Evolutionary conservation across 2,329 filamentous ascomycete genomes (phyloP).

Genomic region (Aspergillus proliferans): DNA sequence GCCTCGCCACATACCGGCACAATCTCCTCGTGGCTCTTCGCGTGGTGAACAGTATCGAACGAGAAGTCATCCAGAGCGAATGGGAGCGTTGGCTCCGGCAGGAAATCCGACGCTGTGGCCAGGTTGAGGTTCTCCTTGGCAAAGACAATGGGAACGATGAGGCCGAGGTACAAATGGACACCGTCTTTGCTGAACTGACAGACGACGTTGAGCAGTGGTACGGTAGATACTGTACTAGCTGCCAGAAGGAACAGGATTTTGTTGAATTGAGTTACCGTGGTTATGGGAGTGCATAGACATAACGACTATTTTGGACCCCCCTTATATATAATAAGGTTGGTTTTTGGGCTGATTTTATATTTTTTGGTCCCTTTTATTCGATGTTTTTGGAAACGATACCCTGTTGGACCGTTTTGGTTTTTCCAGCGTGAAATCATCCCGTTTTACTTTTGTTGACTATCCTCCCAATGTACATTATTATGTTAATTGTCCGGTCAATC

Average conservation of each 20-base stretch:
- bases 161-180: conserved; percentile 15
- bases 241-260: conserved; percentile 40
- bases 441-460: neutral
- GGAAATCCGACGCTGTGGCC: conserved; percentile 69
- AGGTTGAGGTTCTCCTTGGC: conserved; percentile 47
- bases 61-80: conserved; percentile 76
- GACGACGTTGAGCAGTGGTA: conserved; percentile 52
- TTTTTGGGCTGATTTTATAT: neutral
- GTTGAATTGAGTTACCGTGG: conserved; percentile 15
- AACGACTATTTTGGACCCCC: neutral
- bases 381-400: neutral
- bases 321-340: neutral
- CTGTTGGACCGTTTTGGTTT: neutral
- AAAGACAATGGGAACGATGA: conserved; percentile 16
- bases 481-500: neutral
- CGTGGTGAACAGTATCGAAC: conserved; percentile 82
- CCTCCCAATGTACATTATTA: neutral
- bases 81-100: conserved; percentile 89
- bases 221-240: conserved; percentile 58
- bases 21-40: conserved; percentile 86
- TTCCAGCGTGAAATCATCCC: neutral
- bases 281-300: conserved; percentile 14
- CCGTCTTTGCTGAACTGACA: conserved; percentile 28
- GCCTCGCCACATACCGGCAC: conserved; percentile 76
- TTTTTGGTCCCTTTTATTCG: conserved; percentile 6